Base-by-base conservation (phyloP, 1,284 basidiomycete species). In the Singerocomus rubriflavus region DNA sequence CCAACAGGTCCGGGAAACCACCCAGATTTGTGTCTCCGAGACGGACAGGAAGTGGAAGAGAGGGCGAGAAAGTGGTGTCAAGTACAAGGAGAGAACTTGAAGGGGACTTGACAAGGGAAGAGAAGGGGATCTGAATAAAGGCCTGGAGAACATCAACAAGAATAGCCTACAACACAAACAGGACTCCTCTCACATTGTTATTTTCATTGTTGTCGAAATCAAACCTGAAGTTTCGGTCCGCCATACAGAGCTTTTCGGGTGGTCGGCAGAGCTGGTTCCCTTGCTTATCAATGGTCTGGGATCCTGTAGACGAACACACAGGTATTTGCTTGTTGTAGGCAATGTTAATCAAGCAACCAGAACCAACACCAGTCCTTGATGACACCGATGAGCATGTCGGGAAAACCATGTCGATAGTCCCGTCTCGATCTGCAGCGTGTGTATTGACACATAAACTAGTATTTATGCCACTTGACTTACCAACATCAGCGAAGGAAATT, bases 391-490 rank as follows among this genome's bases (percentile, higher is more conserved):
- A 72, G 67, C 96, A 99, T 0, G 88, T 88, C 0, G 91, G 80
- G 61, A 98, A 95, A 43, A 99, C 78, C 76, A 99, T 84, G 67
- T 99, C 96, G 40, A 98, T 90, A 0, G 95, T 96, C 1, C 96
- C 96, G 62, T 99, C 97, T 12, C 97, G 84, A 65, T 97, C 93
- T 94, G 54, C 5, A 26, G 44, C 11, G 47, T 12, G 21, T 31
- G 25, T 34, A 32, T 61, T 4, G 1, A 39, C 10, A 3, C 34
- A 26, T 6, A 13, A 14, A 25, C 11, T 17, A 5, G 21, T 10
- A 26, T 26, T 5, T 12, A 30, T n/a, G n/a, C 29, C 26, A 31
- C 13, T 30, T 12, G 34, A 40, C 82, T 58, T 64, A 90, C 94
- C 90, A 60, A 99, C 83, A 59, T 99, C 97, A 17, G 91, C 93